A percentile compares a stretch with the other conserved stretches of the same genome.
Evolutionary conservation across 139 green algal genomes (phyloP).

Genomic region (Diplosphaera chodatii): DNA sequence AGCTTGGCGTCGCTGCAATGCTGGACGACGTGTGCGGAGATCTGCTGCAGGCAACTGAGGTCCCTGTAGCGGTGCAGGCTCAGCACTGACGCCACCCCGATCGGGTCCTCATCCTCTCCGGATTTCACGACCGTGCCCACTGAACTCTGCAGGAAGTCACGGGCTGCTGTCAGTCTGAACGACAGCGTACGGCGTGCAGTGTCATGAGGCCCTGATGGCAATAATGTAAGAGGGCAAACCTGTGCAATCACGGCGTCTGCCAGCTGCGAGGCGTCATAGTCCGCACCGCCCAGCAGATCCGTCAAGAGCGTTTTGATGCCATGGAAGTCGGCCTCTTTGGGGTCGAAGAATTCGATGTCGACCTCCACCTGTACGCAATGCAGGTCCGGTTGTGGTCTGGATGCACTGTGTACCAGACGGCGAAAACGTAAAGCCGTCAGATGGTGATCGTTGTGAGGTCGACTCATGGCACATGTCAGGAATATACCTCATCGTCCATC

Average conservation of each 20-base stretch:
- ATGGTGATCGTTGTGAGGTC: too few relatives aligned
- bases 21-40: slow-evolving; percentile 48
- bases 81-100: slow-evolving; percentile 71
- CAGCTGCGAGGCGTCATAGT: slow-evolving; percentile 61
- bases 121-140: slow-evolving; percentile 85
- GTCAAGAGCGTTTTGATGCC: slow-evolving; percentile 73
- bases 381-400: too few relatives aligned
- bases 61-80: slow-evolving; percentile 37
- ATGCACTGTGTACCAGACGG: too few relatives aligned
- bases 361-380: slow-evolving; percentile 63
- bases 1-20: slow-evolving; percentile 20
- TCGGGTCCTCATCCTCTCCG: slow-evolving; percentile 68
- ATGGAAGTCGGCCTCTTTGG: slow-evolving; percentile 78
- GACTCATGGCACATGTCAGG: too few relatives aligned
- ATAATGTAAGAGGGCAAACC: slow-evolving; percentile 21
- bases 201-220: not conserved
- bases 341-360: slow-evolving; percentile 85
- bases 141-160: slow-evolving; percentile 43
- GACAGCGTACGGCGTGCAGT: too few relatives aligned
- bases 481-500: not conserved
- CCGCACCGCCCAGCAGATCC: slow-evolving; percentile 68
- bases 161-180: too few relatives aligned
- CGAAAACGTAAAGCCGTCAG: too few relatives aligned
- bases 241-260: slow-evolving; percentile 69
- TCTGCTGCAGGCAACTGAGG: slow-evolving; percentile 41